phyloP scores from a whole-genome alignment of 2,329 filamentous ascomycete genomes.

The Claviceps sp. region DNA sequence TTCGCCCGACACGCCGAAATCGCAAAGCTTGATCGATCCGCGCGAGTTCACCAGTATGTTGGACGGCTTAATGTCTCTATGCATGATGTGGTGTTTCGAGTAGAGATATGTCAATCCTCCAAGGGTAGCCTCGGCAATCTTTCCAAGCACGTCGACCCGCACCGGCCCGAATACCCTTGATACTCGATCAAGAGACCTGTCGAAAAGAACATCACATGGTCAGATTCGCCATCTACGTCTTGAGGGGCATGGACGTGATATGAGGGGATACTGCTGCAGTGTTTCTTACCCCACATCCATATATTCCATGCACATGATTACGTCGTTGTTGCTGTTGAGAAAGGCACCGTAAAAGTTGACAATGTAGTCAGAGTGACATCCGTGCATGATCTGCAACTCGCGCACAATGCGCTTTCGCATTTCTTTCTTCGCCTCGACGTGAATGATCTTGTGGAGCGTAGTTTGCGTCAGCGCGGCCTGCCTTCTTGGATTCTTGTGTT shows the following conservation, averaged over 20 bases:
- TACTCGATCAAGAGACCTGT: constrained; percentile 79
- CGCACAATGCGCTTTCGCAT: constrained; percentile 93
- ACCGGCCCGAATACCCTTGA: constrained; percentile 92
- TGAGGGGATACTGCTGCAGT: constrained; percentile 8
- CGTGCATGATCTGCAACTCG: constrained; percentile 96
- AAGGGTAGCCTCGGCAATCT: constrained; percentile 91
- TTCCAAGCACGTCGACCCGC: constrained; percentile 89
- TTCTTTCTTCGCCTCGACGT: constrained; percentile 95
- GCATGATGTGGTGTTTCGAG: constrained; percentile 93
- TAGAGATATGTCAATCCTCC: constrained; percentile 93
- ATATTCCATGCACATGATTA: constrained; percentile 99
- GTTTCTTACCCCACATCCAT: constrained; percentile 86
- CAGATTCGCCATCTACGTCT: neutral
- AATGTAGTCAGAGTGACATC: constrained; percentile 92
- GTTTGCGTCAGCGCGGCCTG: constrained; percentile 6
- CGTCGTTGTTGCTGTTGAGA: constrained; percentile 89
- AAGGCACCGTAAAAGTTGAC: constrained; percentile 98
- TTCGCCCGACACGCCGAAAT: constrained; percentile 97
- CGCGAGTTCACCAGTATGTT: constrained; percentile 94
- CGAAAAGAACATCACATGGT: neutral
- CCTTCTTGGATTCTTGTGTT: too few species aligned
- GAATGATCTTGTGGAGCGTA: constrained; percentile 58
- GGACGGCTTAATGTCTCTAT: constrained; percentile 95
- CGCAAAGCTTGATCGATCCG: constrained; percentile 91
- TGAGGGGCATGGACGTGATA: neutral